Evolutionary conservation across 2,329 filamentous ascomycete species (phyloP).

Genomic region (Xylariaceae sp.): DNA sequence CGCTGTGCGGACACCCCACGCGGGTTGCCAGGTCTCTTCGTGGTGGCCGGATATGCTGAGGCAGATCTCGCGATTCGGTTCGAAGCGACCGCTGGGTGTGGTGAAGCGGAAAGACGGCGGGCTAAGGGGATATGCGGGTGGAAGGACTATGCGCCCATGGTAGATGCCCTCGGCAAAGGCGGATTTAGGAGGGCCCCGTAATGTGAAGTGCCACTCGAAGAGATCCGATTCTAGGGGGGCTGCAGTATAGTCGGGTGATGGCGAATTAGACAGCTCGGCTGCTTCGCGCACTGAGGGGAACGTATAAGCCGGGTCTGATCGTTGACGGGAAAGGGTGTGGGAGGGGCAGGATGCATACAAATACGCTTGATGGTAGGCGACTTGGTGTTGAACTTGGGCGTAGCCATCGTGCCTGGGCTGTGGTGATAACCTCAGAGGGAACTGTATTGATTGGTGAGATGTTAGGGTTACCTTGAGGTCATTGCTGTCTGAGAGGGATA

Average conservation of each 20-base stretch:
- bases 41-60: constrained; percentile 93
- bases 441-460: background rate
- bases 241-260: constrained; percentile 85
- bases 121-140: constrained; percentile 86
- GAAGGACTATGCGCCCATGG: constrained; percentile 92
- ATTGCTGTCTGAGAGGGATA: constrained; percentile 4
- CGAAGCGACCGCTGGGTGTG: constrained; percentile 90
- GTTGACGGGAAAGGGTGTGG: background rate
- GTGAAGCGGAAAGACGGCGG: constrained; percentile 96
- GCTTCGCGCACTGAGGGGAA: constrained; percentile 78
- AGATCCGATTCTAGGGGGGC: constrained; percentile 86
- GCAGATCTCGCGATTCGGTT: constrained; percentile 96
- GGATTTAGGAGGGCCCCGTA: constrained; percentile 85
- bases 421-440: background rate
- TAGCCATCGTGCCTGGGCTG: constrained; percentile 45
- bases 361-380: constrained; percentile 87
- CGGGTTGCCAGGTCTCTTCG: constrained; percentile 98
- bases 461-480: constrained; percentile 8
- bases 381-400: constrained; percentile 69
- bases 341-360: constrained; percentile 54
- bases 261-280: constrained; percentile 78
- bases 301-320: background rate
- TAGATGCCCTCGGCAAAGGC: constrained; percentile 84
- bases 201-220: constrained; percentile 98
- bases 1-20: constrained; percentile 94